Evolutionary conservation across 805 yeast genomes (phyloP), one percentile per base, ranked within the genome.

Genomic region (Kluyveromyces nonfermentans): DNA sequence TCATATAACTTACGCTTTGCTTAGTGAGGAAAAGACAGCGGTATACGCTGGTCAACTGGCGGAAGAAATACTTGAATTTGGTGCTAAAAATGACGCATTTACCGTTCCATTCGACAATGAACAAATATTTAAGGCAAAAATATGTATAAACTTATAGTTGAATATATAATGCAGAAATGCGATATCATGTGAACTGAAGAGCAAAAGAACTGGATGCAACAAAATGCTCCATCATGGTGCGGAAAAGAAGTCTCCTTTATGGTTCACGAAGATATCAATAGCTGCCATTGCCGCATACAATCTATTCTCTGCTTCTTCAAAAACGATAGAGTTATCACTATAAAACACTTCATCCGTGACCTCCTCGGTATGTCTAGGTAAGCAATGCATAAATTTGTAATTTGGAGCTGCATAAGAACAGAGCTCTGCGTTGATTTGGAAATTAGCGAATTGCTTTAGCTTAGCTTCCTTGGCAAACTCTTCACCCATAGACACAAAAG

Each of bases 401-500:
- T 73, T 72, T 36, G 84, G 82, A 36, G 74, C 75, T 5, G 85
- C 85, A 12, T 68, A 57, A 10, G 56, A 44, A 20, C 84, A 75
- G 69, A 89, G 69, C 28, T 78, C 80, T 15, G 70, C 62, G 33
- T 87, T 80, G 46, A 93, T 82, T 68, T 87, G 96, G 73, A 81
- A 93, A 1, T 95, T 96, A 14, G 70, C 73, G 62, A 93, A 93
- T 65, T 87, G 89, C 56, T 79, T 71, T 53, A 93, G 69, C 50
- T 89, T 85, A 45, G 72, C 69, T 40, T 62, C 70, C 50, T 78
- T 85, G 61, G 89, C 89, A 4, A 75, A 68, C 64, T 93, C 98
- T 70, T 93, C 89, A 45, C 98, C 98, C 98, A 93, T 93, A 1
- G 97, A 90, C 19, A 93, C 78, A 80, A 95, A 93, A 3, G 98